A percentile compares a stretch with the other conserved stretches of the same genome.
Conservation (phyloP, 441 rosid species). For the Aleurites moluccanus region DNA sequence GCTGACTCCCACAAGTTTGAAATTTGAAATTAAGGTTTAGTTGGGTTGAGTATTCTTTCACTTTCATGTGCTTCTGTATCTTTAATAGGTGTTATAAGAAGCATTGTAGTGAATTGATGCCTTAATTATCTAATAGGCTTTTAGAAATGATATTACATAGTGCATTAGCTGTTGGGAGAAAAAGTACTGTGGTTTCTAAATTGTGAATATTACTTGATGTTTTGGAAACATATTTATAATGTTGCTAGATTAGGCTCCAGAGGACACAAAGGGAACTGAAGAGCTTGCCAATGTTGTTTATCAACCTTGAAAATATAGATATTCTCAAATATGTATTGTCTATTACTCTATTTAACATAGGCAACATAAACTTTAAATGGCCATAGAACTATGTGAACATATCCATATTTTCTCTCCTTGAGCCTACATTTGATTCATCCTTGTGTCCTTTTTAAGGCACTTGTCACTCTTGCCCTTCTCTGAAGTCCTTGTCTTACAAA, state of each 20-base stretch:
- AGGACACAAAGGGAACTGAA: neutral
- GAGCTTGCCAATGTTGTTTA: neutral
- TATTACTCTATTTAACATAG: neutral
- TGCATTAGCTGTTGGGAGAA: neutral
- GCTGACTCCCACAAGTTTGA: too few species aligned
- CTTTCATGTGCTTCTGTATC: neutral
- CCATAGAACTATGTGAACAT: neutral
- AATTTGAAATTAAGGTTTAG: too few species aligned
- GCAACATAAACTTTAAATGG: neutral
- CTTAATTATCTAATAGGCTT: neutral
- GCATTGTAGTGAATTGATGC: too few species aligned
- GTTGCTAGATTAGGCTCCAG: neutral
- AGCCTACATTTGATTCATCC: slow-evolving; percentile 20
- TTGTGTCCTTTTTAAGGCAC: slow-evolving; percentile 33
- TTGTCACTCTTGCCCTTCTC: slow-evolving; percentile 29
- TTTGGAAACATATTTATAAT: neutral
- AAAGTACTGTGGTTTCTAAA: neutral
- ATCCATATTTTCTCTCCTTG: neutral
- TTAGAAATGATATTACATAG: neutral
- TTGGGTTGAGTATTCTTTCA: neutral
- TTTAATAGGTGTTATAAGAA: too few species aligned
- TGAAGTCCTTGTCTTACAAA: slow-evolving; percentile 42
- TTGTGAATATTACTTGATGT: neutral
- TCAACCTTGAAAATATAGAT: neutral
- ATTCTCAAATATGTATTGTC: neutral